Conservation (phyloP, 495 filamentous ascomycete species). For the Cudoniella acicularis region DNA sequence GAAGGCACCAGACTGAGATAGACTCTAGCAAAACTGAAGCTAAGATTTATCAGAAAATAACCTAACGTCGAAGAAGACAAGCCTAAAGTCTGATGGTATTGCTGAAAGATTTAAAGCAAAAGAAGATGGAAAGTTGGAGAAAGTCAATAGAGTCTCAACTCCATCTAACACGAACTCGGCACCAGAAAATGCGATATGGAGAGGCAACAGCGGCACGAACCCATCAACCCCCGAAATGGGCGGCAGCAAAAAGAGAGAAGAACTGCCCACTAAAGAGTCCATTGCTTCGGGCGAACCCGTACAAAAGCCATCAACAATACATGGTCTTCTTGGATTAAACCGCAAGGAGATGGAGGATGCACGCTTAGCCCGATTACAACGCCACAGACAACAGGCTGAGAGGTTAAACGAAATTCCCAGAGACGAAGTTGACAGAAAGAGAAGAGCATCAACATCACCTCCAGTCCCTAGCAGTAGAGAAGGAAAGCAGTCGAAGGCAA, state of each 20-base stretch:
- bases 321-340: constrained; percentile 40
- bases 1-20: no score
- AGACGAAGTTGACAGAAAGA: constrained; percentile 33
- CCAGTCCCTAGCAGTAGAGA: not conserved
- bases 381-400: not conserved
- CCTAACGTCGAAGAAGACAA: no score
- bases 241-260: not conserved
- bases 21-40: no score
- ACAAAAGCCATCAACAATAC: not conserved
- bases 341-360: constrained; percentile 85
- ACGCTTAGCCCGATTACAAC: constrained; percentile 60
- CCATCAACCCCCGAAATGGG: no score
- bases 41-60: no score
- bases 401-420: not conserved
- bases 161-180: no score
- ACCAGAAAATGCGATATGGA: no score
- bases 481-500: not conserved
- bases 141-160: no score
- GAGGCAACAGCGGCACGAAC: no score
- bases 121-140: no score
- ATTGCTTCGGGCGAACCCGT: not conserved
- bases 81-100: no score
- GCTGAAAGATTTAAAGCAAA: no score
- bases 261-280: not conserved
- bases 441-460: constrained; percentile 41